Conservation (phyloP, 352 stramenopile species). For the Phytophthora cactorum region DNA sequence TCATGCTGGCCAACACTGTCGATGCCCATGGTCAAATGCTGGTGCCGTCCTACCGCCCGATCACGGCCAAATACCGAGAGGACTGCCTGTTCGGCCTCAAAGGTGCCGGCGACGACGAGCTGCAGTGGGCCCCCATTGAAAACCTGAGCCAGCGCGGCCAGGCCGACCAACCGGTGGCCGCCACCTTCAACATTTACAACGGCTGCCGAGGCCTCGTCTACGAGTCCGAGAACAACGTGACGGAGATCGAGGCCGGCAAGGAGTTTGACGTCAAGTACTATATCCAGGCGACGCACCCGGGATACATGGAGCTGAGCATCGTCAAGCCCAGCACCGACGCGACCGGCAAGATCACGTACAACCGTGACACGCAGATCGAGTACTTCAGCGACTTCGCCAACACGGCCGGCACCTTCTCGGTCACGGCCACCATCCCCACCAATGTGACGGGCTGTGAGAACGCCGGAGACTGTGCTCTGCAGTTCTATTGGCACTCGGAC, state of each 20-base stretch:
- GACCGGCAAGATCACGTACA: conserved; percentile 55
- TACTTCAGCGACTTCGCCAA: conserved; percentile 54
- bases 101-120: conserved; percentile 55
- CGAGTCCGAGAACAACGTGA: conserved; percentile 51
- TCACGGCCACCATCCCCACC: conserved; percentile 41
- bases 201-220: conserved; percentile 65
- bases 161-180: conserved; percentile 40
- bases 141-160: conserved; percentile 60
- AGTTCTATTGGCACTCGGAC: conserved; percentile 51
- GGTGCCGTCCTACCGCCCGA: conserved; percentile 38
- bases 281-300: conserved; percentile 63
- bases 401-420: conserved; percentile 46
- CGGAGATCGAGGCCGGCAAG: conserved; percentile 39
- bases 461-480: conserved; percentile 44
- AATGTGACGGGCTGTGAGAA: conserved; percentile 45
- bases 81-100: conserved; percentile 52
- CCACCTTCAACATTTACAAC: conserved; percentile 67
- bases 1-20: conserved; percentile 29
- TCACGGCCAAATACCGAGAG: conserved; percentile 43
- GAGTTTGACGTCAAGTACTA: conserved; percentile 46
- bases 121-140: conserved; percentile 60
- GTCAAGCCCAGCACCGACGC: conserved; percentile 51
- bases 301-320: conserved; percentile 56
- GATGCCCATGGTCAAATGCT: conserved; percentile 48
- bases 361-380: conserved; percentile 43